Evolutionary conservation across 2,329 filamentous ascomycete species (phyloP).

Genomic region (Colletotrichum tamarilloi): DNA sequence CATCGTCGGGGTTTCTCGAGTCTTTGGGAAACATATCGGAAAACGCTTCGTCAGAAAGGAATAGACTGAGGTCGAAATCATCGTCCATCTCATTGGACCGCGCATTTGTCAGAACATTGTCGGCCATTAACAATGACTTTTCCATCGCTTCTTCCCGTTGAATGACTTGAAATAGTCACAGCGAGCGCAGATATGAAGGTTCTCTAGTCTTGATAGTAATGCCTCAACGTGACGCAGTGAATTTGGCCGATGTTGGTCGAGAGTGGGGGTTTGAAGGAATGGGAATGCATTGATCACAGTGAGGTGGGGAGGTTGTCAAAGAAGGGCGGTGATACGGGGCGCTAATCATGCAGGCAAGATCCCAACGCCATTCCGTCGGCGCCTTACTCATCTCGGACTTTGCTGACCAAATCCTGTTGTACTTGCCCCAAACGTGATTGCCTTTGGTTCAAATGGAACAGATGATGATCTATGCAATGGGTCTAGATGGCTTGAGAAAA

Average conservation of each 20-base stretch:
- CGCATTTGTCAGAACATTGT: neutral
- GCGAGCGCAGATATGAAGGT: neutral
- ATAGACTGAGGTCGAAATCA: neutral
- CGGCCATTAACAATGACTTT: neutral
- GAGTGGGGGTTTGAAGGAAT: neutral
- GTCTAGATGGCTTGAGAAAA: too few species aligned
- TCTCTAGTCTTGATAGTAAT: neutral
- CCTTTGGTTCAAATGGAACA: neutral
- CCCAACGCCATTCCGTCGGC: neutral
- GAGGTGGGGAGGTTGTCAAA: constrained; percentile 2
- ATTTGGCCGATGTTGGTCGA: neutral
- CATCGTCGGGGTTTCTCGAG: neutral
- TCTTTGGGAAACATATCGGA: neutral
- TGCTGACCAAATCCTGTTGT: neutral
- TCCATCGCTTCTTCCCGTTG: neutral
- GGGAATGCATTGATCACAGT: neutral
- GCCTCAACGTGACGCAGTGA: neutral
- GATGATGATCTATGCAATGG: too few species aligned
- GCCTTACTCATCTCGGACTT: neutral
- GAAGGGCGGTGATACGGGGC: neutral
- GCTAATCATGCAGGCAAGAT: neutral
- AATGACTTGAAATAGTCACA: neutral
- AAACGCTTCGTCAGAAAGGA: neutral
- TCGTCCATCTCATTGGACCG: neutral
- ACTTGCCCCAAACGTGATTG: neutral